Percentiles rank a stretch among this genome's conserved stretches.
These are phyloP conservation scores for Xylariaceae sp. DNA, from an alignment of 2,329 filamentous ascomycete genomes.

Conservation along the genomic window DNA sequence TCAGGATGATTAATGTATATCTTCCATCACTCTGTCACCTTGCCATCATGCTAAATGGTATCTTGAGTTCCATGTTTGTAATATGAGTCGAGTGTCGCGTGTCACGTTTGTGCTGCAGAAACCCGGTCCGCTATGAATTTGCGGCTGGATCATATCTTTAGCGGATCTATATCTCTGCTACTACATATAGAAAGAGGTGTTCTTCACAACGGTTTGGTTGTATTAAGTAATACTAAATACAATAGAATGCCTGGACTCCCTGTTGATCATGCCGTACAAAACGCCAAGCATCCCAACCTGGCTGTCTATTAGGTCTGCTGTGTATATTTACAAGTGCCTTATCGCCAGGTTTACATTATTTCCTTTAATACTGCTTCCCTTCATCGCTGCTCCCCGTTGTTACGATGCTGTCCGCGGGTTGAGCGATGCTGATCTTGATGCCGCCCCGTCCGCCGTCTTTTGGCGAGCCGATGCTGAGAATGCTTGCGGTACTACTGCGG, in stretches of 20 bases:
- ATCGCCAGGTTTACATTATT: neutral
- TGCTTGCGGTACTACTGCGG: constrained; percentile 43
- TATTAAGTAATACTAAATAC: neutral
- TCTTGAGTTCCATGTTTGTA: no score
- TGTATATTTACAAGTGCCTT: constrained; percentile 6
- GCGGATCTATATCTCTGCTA: no score
- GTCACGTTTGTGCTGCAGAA: no score
- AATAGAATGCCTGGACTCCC: neutral
- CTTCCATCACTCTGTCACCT: no score
- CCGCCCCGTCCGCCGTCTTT: constrained; percentile 43
- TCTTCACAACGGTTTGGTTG: no score
- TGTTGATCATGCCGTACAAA: neutral
- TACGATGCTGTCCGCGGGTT: constrained; percentile 45
- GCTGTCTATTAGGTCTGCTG: neutral
- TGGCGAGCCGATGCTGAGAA: constrained; percentile 50
- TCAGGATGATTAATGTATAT: no score
- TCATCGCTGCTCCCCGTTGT: constrained; percentile 42
- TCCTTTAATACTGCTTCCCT: constrained; percentile 13
- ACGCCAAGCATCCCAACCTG: neutral
- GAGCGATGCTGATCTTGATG: constrained; percentile 50
- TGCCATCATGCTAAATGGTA: no score
- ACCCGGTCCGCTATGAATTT: no score
- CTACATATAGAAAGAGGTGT: no score
- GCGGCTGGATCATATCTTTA: no score
- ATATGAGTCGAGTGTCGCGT: no score